Base-by-base conservation (phyloP, 345 rosid species). In the Eucalyptus guilfoylei region DNA sequence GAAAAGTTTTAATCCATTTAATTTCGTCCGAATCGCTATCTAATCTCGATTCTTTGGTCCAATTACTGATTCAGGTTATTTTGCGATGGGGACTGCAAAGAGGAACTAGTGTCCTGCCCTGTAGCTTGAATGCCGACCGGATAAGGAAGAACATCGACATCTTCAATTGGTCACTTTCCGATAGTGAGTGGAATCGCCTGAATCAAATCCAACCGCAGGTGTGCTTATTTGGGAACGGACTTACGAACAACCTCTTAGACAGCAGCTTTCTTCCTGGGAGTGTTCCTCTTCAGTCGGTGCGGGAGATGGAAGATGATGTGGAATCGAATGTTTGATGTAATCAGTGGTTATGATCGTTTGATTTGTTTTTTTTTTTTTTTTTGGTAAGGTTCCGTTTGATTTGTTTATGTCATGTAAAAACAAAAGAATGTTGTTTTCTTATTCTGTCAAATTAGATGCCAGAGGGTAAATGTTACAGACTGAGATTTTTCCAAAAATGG, bases 51-150 rank as follows among this genome's bases (percentile, higher is more conserved):
- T 88, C 14, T 37, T 76, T 76, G 15, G 47, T 76, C 47, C 28
- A 80, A 21, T 55, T 49, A 85, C 88, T 9, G 19, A 87, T 90
- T 67, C 52, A 94, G 96, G 94, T 93, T 45, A 91, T 93, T 92
- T 90, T 94, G 69, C 92, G 94, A 64, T 94, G 96, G 96, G 96
- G 96, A 69, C 80, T 94, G 91, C 95, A 94, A 86, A 91, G 96
- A 90, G 96, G 95, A 64, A 94, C 94, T 34, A 93, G 94, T 90
- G 96, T 93, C 26, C 91, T 94, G 85, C 95, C 96, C 21, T 94
- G 94, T 89, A 93, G 96, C 92, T 91, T 93, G 86, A 93, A 91
- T 86, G 91, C 94, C 4, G 95, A 93, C 44, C 93, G 96, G 62
- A 94, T 93, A 89, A 92, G 90, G 91, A 93, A 93, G 90, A 93